Evolutionary conservation across 805 yeast genomes (phyloP), one percentile per base, ranked within the genome.

Genomic region (Pichia membranifaciens): DNA sequence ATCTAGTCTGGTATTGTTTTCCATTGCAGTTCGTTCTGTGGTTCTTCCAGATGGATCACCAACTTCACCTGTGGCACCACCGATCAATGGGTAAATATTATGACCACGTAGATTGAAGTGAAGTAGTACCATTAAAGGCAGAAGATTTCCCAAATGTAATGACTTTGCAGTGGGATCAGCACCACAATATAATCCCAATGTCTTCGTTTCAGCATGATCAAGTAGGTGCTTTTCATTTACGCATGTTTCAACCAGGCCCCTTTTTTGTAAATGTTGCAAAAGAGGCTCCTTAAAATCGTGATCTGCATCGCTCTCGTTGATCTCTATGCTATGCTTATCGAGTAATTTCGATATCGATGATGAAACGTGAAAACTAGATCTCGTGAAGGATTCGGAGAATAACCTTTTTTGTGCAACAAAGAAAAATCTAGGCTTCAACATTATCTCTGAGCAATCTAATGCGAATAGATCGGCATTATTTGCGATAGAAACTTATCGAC

Each of bases 31-130:
- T 48, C 99, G 73, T 59, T 89, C 97, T 0, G 90, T 78, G 0
- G 75, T 69, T 55, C 96, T 73, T 0, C 98, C 99, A 45, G 96
- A 87, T 7, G 99, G 99, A 64, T 93, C 99, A 7, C 99, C 99
- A 2, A 93, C 96, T 12, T 78, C 76, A 8, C 96, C 98, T 0
- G 99, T 93, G 5, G 98, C 99, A 21, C 95, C 96, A 17, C 96
- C 96, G 16, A 93, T 89, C 6, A 91, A 64, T 0, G 91, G 88
- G 6, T 82, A 79, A n/a, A 88, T 79, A 51, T 78, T 76, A 61
- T 89, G 96, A 2, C 99, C 99, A 31, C 93, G 70, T 29, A 89
- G 66, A 52, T 79, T 80, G 64, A 89, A 89, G 64, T 93, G 96
- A 38, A 93, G 68, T 39, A 91, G 67, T 1, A 87, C 78, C 82